These are phyloP conservation scores for Mycena vulgaris DNA, from an alignment of 768 basidiomycete genomes.

Conservation along the genomic window DNA sequence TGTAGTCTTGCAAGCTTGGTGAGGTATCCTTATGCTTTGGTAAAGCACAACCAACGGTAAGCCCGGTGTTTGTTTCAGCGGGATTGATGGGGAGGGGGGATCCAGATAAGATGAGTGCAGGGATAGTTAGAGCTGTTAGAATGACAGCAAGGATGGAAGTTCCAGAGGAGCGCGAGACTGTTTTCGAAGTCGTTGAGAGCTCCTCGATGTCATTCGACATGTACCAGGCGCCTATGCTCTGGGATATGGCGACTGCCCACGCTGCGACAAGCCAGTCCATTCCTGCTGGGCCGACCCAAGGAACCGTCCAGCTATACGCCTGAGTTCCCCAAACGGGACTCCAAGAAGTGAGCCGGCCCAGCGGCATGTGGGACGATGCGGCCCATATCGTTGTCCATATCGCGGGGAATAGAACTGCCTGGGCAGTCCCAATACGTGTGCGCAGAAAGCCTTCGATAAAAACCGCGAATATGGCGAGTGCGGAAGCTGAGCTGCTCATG, in stretches of 20 bases:
- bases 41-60: conserved; percentile 78
- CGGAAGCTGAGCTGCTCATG: conserved; percentile 62
- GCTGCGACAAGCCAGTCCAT: conserved; percentile 84
- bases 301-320: conserved; percentile 77
- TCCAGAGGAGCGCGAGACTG: conserved; percentile 39
- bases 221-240: conserved; percentile 68
- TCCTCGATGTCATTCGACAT: conserved; percentile 61
- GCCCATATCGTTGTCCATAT: conserved; percentile 80
- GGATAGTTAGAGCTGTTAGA: conserved; percentile 65
- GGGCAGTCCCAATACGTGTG: conserved; percentile 55
- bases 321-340: conserved; percentile 68
- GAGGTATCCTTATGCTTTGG: conserved; percentile 64
- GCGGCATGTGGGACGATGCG: conserved; percentile 64
- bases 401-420: conserved; percentile 74
- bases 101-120: conserved; percentile 64
- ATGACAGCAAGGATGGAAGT: conserved; percentile 55
- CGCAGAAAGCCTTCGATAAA: conserved; percentile 56
- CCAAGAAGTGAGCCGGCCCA: conserved; percentile 84
- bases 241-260: conserved; percentile 79
- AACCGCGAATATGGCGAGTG: conserved; percentile 56
- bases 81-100: conserved; percentile 47
- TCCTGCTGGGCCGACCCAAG: conserved; percentile 68
- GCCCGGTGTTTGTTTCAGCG: conserved; percentile 59
- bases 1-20: conserved; percentile 70
- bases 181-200: conserved; percentile 30